Percentiles rank a stretch among this genome's conserved stretches.
These are phyloP conservation scores for Fusarium sp. DNA, from an alignment of 2,329 filamentous ascomycete genomes.

Conservation along the genomic window DNA sequence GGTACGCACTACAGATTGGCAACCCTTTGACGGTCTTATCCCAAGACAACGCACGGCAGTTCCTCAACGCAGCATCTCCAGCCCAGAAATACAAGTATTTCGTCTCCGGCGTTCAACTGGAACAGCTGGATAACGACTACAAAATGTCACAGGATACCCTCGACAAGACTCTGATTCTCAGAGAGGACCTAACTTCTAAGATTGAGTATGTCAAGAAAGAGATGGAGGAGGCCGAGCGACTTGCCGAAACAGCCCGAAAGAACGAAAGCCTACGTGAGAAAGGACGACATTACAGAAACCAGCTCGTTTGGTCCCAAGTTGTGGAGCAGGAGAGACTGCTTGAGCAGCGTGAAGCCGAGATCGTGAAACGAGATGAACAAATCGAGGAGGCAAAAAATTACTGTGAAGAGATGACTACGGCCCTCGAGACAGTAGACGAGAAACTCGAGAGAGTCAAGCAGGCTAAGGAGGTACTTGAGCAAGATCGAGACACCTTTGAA, in stretches of 20 bases:
- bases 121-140: slow-evolving; percentile 93
- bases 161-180: slow-evolving; percentile 67
- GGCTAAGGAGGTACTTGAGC: slow-evolving; percentile 55
- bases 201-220: slow-evolving; percentile 53
- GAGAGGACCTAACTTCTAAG: slow-evolving; percentile 52
- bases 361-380: slow-evolving; percentile 40
- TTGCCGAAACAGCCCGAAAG: slow-evolving; percentile 74
- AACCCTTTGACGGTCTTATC: slow-evolving; percentile 97
- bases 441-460: slow-evolving; percentile 55
- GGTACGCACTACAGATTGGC: slow-evolving; percentile 92
- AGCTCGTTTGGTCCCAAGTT: slow-evolving; percentile 91
- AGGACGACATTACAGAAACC: slow-evolving; percentile 68
- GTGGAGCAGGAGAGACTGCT: slow-evolving; percentile 75
- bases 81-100: slow-evolving; percentile 97
- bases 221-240: slow-evolving; percentile 70
- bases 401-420: slow-evolving; percentile 59
- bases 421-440: slow-evolving; percentile 60
- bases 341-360: slow-evolving; percentile 47
- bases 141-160: slow-evolving; percentile 82
- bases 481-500: slow-evolving; percentile 60
- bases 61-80: slow-evolving; percentile 86
- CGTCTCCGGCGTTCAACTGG: slow-evolving; percentile 91
- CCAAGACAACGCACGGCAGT: slow-evolving; percentile 94
- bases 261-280: slow-evolving; percentile 74
- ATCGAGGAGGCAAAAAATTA: slow-evolving; percentile 46